A percentile compares a stretch with the other conserved stretches of the same genome.
These are phyloP conservation scores for Pseudogymnoascus sp. DNA, from an alignment of 2,329 filamentous ascomycete species.

Conservation along the genomic window DNA sequence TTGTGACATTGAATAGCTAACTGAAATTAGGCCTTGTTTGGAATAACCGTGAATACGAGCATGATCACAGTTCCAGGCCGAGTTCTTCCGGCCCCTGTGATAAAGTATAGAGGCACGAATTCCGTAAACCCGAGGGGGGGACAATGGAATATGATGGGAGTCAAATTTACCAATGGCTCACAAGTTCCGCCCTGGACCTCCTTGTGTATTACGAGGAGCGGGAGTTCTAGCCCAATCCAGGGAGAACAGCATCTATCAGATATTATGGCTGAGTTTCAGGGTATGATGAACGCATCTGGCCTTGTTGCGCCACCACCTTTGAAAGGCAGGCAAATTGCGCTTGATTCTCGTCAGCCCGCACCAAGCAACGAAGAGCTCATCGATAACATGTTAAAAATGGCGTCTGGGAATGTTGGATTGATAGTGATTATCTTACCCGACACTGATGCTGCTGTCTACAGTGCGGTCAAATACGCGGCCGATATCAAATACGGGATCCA, in stretches of 20 bases:
- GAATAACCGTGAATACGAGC: conserved; percentile 50
- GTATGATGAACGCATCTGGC: not conserved
- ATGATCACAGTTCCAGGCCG: conserved; percentile 68
- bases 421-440: conserved; percentile 23
- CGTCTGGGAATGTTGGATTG: conserved; percentile 14
- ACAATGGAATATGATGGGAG: conserved; percentile 60
- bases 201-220: not conserved
- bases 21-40: conserved; percentile 44
- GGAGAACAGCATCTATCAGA: conserved; percentile 22
- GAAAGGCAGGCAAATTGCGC: not conserved
- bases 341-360: not conserved
- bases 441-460: conserved; percentile 23
- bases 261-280: not conserved
- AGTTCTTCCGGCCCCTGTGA: conserved; percentile 51
- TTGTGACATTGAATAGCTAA: conserved; percentile 12
- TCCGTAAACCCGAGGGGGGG: conserved; percentile 40
- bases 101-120: conserved; percentile 47
- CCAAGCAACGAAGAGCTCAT: conserved; percentile 10
- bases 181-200: conserved; percentile 44
- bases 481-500: conserved; percentile 26
- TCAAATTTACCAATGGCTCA: conserved; percentile 48
- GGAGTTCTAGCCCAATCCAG: not conserved
- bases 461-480: conserved; percentile 25
- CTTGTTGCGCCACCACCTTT: not conserved
- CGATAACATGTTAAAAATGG: not conserved